Percentiles rank a stretch among this genome's conserved stretches.
phyloP scores from a whole-genome alignment of 177 flowering plant species.

The Vitis hybrid region DNA sequence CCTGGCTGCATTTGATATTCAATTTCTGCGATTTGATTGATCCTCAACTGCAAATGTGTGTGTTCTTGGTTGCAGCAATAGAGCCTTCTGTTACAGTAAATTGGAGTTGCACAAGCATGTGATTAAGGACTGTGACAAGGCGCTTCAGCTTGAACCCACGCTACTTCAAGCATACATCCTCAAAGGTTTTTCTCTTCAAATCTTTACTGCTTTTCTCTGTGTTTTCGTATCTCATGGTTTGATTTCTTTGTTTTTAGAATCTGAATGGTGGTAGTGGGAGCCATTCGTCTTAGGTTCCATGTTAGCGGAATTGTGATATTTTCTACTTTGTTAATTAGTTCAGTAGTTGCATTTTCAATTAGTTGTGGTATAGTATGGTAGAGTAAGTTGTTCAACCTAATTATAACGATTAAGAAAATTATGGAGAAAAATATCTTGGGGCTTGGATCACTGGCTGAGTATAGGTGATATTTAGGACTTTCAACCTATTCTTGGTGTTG shows the following conservation, averaged over 20 bases:
- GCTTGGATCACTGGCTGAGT: too few species aligned
- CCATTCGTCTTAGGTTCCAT: too few species aligned
- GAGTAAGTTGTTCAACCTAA: too few species aligned
- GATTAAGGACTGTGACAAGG: conserved; percentile 87
- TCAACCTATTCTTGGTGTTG: too few species aligned
- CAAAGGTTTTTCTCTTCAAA: conserved; percentile 50
- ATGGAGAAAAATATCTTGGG: too few species aligned
- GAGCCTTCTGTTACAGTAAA: conserved; percentile 95
- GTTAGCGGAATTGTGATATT: too few species aligned
- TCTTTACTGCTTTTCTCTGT: neutral
- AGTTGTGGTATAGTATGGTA: too few species aligned
- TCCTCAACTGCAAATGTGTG: neutral
- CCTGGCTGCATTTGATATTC: conserved; percentile 1
- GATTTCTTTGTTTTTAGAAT: neutral
- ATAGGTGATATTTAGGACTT: too few species aligned
- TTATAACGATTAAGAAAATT: too few species aligned
- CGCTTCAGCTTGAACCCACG: conserved; percentile 72
- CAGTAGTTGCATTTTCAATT: too few species aligned
- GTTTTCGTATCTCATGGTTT: neutral
- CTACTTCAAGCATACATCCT: conserved; percentile 81
- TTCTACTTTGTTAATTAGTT: too few species aligned
- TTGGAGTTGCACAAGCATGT: conserved; percentile 93
- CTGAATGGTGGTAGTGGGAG: too few species aligned
- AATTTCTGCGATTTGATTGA: neutral
- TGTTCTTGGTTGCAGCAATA: conserved; percentile 54